These are phyloP conservation scores for Aspergillus eucalypticola DNA, from an alignment of 2,329 filamentous ascomycete species.

Conservation along the genomic window DNA sequence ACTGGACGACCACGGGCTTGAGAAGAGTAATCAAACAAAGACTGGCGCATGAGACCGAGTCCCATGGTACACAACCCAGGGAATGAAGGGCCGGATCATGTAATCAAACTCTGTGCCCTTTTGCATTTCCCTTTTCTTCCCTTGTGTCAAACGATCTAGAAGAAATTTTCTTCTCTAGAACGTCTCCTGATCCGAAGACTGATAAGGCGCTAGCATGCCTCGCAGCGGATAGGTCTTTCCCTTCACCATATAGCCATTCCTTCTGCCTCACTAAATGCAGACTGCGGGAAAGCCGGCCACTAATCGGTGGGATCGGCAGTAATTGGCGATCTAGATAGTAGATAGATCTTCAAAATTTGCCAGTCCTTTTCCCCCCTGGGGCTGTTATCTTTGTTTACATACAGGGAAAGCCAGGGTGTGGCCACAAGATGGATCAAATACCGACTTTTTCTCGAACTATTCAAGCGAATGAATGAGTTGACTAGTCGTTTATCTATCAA, in stretches of 20 bases:
- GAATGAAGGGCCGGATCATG: not conserved
- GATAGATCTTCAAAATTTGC: not conserved
- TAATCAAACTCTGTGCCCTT: slow-evolving; percentile 1
- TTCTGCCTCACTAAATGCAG: not conserved
- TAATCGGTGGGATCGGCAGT: not conserved
- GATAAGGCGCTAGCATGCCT: not conserved
- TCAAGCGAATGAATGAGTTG: not conserved
- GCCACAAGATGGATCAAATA: not conserved
- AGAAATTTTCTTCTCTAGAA: not conserved
- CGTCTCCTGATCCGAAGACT: not conserved
- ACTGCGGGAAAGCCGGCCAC: not conserved
- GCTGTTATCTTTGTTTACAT: not conserved
- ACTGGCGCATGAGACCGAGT: not conserved
- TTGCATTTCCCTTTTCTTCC: not conserved
- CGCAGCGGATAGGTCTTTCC: not conserved
- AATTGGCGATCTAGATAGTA: slow-evolving; percentile 2
- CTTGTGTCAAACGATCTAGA: not conserved
- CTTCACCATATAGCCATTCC: not conserved
- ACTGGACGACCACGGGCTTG: not conserved
- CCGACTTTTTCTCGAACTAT: not conserved
- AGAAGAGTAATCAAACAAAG: not conserved
- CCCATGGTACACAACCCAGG: not conserved
- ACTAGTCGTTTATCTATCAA: not conserved
- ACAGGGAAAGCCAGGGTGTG: not conserved
- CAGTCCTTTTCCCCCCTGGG: not conserved